Conservation (phyloP, 1,139 yeast genomes). For the Kurtzmaniella quercitrusa region DNA sequence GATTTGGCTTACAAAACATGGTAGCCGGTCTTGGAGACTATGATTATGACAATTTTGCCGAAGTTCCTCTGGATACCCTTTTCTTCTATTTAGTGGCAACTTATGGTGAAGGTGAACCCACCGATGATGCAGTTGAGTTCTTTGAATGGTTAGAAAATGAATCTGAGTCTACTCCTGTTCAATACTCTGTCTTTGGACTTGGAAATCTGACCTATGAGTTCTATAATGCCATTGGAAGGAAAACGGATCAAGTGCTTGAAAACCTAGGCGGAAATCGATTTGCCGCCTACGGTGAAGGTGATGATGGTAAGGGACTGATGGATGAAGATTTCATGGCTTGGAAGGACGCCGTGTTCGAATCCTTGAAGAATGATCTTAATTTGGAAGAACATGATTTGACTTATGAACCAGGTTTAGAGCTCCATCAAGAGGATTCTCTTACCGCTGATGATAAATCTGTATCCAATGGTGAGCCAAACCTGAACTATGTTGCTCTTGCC, state of each 20-base stretch:
- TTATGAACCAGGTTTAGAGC: slow-evolving; percentile 70
- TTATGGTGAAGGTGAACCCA: slow-evolving; percentile 98
- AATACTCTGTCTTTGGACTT: slow-evolving; percentile 77
- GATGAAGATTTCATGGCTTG: slow-evolving; percentile 93
- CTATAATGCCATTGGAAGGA: slow-evolving; percentile 78
- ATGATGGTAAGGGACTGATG: slow-evolving; percentile 90
- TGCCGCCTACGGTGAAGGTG: slow-evolving; percentile 83
- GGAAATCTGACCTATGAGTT: slow-evolving; percentile 94
- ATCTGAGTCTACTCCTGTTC: slow-evolving; percentile 53
- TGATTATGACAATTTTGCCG: slow-evolving; percentile 71
- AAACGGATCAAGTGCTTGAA: slow-evolving; percentile 42
- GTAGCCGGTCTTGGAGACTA: slow-evolving; percentile 82
- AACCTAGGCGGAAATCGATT: slow-evolving; percentile 68
- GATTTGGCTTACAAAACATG: slow-evolving; percentile 80
- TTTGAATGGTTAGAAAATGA: slow-evolving; percentile 56
- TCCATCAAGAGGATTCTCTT: slow-evolving; percentile 30
- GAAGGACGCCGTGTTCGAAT: slow-evolving; percentile 76
- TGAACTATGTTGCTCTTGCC: slow-evolving; percentile 48
- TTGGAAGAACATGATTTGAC: slow-evolving; percentile 73
- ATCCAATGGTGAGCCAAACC: slow-evolving; percentile 82
- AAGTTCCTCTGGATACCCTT: slow-evolving; percentile 48
- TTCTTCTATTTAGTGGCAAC: slow-evolving; percentile 82
- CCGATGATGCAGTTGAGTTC: slow-evolving; percentile 85
- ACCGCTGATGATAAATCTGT: slow-evolving; percentile 36
- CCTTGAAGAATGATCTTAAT: slow-evolving; percentile 59